phyloP scores from a whole-genome alignment of 192 early-diverging fungal species.

The Podila horticola region DNA sequence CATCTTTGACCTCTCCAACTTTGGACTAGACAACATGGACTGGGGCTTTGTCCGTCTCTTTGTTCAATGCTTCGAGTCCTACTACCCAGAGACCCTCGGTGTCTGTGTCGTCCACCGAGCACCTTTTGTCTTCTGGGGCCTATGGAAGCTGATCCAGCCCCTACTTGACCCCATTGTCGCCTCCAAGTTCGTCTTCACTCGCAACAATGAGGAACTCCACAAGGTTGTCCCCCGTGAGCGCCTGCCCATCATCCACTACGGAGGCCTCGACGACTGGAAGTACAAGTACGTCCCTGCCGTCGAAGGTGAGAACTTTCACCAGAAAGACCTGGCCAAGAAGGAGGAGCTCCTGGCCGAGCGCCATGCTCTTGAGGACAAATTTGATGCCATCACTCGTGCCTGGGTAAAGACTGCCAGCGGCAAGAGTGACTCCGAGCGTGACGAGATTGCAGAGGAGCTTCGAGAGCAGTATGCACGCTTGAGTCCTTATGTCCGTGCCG shows the following conservation, averaged over 20 bases:
- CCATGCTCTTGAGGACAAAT: constrained; percentile 37
- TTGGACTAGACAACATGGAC: constrained; percentile 80
- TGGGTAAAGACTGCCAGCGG: constrained; percentile 57
- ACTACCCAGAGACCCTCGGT: constrained; percentile 93
- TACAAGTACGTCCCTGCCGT: constrained; percentile 59
- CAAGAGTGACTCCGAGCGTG: constrained; percentile 47
- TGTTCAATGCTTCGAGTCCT: constrained; percentile 82
- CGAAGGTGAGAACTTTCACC: constrained; percentile 45
- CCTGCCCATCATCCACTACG: constrained; percentile 70
- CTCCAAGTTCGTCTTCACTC: constrained; percentile 83
- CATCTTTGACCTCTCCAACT: constrained; percentile 84
- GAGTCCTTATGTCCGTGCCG: constrained; percentile 57
- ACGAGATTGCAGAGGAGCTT: constrained; percentile 51
- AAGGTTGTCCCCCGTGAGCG: constrained; percentile 69
- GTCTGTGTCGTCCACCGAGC: constrained; percentile 85
- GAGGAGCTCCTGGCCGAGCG: constrained; percentile 46
- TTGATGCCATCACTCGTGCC: constrained; percentile 57
- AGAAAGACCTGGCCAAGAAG: constrained; percentile 56
- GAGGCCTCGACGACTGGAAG: constrained; percentile 65
- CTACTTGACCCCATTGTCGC: constrained; percentile 92
- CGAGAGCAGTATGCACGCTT: constrained; percentile 55
- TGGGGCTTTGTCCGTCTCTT: constrained; percentile 74
- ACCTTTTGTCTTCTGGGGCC: constrained; percentile 87
- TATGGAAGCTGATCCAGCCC: constrained; percentile 87
- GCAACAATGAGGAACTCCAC: constrained; percentile 66